Conservation (phyloP, 1,284 basidiomycete genomes). For the Hymenochaete sp. region DNA sequence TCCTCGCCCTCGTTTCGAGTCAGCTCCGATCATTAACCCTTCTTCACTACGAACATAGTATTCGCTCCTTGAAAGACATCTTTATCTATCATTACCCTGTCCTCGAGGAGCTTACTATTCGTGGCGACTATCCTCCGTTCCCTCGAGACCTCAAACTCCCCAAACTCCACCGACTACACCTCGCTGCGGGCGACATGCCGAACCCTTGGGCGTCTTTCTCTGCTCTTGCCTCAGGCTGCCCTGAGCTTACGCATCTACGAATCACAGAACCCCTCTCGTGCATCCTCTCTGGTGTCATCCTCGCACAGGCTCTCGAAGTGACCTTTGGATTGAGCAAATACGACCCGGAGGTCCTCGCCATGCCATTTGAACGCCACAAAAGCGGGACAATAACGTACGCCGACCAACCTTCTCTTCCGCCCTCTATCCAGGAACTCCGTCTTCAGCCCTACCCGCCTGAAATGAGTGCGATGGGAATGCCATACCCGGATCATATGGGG, state of each 20-base stretch:
- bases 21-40: constrained; percentile 16
- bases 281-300: constrained; percentile 14
- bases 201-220: constrained; percentile 18
- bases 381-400: constrained; percentile 7
- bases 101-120: constrained; percentile 17
- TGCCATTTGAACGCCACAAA: constrained; percentile 9
- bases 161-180: constrained; percentile 15
- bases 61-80: constrained; percentile 10
- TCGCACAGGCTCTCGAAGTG: constrained; percentile 16
- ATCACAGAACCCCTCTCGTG: constrained; percentile 17
- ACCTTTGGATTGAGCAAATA: constrained; percentile 12
- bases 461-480: constrained; percentile 14
- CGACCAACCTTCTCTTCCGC: constrained; percentile 11
- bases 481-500: constrained; percentile 14
- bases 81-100: constrained; percentile 10
- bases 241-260: constrained; percentile 15
- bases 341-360: constrained; percentile 14
- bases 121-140: constrained; percentile 17
- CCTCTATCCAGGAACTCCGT: constrained; percentile 7
- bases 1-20: constrained; percentile 10
- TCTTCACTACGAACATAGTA: constrained; percentile 17
- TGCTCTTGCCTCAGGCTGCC: constrained; percentile 14
- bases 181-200: constrained; percentile 18
- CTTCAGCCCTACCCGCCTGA: constrained; percentile 17
- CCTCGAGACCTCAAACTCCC: constrained; percentile 12